Evolutionary conservation across 176 grass and related monocot species (phyloP), one percentile per base, ranked within the genome.

Genomic region (Triticum urartu): DNA sequence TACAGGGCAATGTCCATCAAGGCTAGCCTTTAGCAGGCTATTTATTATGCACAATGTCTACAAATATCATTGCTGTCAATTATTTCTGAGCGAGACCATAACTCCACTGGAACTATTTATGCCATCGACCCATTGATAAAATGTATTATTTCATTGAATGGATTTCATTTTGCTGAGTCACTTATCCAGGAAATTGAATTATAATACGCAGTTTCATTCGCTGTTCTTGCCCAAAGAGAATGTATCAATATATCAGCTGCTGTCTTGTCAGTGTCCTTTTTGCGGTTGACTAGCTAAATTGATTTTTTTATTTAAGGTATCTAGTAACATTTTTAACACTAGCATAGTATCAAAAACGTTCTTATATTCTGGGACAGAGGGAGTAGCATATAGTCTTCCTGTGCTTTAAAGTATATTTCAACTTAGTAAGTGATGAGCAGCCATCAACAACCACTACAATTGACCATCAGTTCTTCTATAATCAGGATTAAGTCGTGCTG

Each of bases 271-370:
- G 12, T 67, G 24, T 58, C 24, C 59, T 80, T 35, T 35, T 4
- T 89, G 68, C 66, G 21, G 34, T 75, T 61, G 6, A 58, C 70
- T 80, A 80, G 75, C 60, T 65, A 40, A 72, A 32, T n/a, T 80
- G 17, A 79, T 74, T n/a, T 72, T 72, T 89, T 85, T 9, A 13
- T 89, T 76, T 61, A 89, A 82, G 28, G 5, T 54, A 77, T 86
- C 21, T 21, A 22, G 14, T 25, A 25, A 25, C 25, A 1, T 25
- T 25, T 25, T 25, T 25, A 25, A 25, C 25, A 25, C 25, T 25
- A 25, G 25, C 25, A 25, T 25, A 25, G 25, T 25, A 25, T 25
- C 25, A 25, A 25, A 25, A 25, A 25, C 25, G 25, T 25, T 25
- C 25, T 25, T 25, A 25, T 25, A 25, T 25, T 25, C 25, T 25